Evolutionary conservation across 176 grass and related monocot species (phyloP).

Genomic region (Leersia perrieri): DNA sequence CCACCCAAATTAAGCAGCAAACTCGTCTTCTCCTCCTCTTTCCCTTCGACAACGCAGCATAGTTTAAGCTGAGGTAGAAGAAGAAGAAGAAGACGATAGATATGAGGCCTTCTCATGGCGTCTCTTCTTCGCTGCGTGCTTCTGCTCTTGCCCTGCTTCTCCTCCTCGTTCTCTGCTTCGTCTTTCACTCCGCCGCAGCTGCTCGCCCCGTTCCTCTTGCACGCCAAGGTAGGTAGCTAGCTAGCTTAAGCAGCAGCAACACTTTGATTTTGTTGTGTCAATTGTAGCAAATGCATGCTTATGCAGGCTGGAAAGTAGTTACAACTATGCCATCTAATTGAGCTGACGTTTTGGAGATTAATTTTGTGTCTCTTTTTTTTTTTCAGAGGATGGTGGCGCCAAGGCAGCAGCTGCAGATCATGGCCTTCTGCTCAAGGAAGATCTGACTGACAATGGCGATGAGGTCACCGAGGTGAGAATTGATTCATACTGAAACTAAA

Average conservation of each 20-base stretch:
- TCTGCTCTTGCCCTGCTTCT: conserved; percentile 22
- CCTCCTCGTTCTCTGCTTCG: neutral
- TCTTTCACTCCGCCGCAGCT: neutral
- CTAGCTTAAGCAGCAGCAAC: too few species aligned
- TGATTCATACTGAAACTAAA: too few species aligned
- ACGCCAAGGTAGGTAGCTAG: neutral
- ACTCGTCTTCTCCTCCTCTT: conserved; percentile 4
- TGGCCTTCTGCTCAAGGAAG: too few species aligned
- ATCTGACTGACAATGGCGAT: neutral
- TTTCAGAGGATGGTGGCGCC: neutral
- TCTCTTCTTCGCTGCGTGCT: neutral
- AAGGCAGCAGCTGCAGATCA: neutral
- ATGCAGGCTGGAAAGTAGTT: too few species aligned
- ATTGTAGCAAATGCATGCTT: too few species aligned
- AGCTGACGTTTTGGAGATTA: neutral
- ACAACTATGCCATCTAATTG: too few species aligned
- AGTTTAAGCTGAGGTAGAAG: neutral
- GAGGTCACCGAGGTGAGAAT: neutral
- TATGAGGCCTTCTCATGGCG: neutral
- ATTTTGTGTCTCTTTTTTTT: too few species aligned
- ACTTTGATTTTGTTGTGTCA: neutral
- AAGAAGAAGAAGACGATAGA: neutral
- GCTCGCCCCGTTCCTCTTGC: neutral
- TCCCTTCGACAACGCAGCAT: neutral
- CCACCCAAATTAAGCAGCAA: neutral